Evolutionary conservation across 2,329 filamentous ascomycete genomes (phyloP).

Genomic region (Sarocladium brachiariae): DNA sequence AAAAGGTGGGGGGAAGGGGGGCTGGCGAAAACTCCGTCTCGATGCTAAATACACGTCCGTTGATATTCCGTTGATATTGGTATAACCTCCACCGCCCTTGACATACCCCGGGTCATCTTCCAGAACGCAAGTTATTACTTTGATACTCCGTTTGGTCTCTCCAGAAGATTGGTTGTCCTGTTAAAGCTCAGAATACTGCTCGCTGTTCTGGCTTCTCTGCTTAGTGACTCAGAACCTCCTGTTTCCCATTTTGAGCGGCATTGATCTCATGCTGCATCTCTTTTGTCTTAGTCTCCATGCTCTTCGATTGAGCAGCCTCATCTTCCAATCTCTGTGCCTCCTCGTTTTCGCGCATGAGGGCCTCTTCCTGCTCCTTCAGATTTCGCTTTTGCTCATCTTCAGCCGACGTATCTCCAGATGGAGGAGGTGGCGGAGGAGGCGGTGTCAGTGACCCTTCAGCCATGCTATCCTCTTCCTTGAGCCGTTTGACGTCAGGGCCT

Average conservation of each 20-base stretch:
- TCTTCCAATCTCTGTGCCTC: constrained; percentile 47
- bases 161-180: no score
- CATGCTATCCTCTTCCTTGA: constrained; percentile 37
- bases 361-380: constrained; percentile 44
- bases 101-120: no score
- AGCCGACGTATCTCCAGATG: constrained; percentile 21
- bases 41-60: background rate
- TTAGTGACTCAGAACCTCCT: constrained; percentile 15
- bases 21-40: constrained; percentile 5
- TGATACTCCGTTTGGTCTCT: no score
- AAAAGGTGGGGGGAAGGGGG: no score
- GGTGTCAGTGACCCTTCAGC: constrained; percentile 31
- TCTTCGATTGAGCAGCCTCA: constrained; percentile 29
- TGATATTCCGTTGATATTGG: background rate
- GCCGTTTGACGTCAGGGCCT: constrained; percentile 43
- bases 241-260: constrained; percentile 13
- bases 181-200: no score
- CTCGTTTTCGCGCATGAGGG: constrained; percentile 45
- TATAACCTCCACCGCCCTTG: background rate
- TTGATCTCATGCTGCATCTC: constrained; percentile 18
- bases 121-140: no score
- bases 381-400: constrained; percentile 36
- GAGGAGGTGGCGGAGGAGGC: constrained; percentile 40
- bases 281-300: constrained; percentile 19
- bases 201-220: background rate